Evolutionary conservation across 192 early-diverging fungal species (phyloP), one percentile per base, ranked within the genome.

Genomic region (Chytriomyces hyalinus): DNA sequence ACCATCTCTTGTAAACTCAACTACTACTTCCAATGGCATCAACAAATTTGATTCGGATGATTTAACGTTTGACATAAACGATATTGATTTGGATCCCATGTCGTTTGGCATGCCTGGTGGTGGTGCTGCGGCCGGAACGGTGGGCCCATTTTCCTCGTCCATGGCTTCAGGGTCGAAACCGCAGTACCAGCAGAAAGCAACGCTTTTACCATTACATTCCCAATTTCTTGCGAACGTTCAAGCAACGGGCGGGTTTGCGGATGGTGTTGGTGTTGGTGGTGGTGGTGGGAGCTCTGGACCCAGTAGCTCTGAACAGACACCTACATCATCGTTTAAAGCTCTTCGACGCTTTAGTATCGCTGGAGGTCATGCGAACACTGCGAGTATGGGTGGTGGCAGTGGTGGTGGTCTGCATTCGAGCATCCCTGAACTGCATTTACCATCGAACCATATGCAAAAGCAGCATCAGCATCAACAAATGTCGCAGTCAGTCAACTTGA

Each of bases 231-330:
- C 36, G 1, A 36, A 36, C 2, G 36, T 36, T 36, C 36, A 36
- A 36, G 36, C 36, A 36, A 4, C 36, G 36, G 36, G 36, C 4
- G 36, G 36, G 36, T 36, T 36, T 36, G 11, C 45, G 6, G 68
- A 47, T 20, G 24, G 53, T 28, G 11, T 1, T 10, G n/a, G 9
- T 11, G 13, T 4, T 10, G 26, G n/a, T 2, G 26, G 3, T 2
- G 15, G n/a, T 7, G 49, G 49, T 53, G n/a, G 13, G 6, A 51
- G 17, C 68, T 22, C 15, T 45, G 20, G 8, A n/a, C 49, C 13
- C 8, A 17, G 6, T 36, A 75, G n/a, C 73, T n/a, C 62, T 10
- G 68, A 70, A 70, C 68, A 49, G 20, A 70, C 68, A 8, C 68
- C 68, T 3, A 70, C 68, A 4, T 49, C 68, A 22, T 24, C 68